Evolutionary conservation across 75 land plant species (phyloP).

Genomic region (Pseudotsuga menziesii): DNA sequence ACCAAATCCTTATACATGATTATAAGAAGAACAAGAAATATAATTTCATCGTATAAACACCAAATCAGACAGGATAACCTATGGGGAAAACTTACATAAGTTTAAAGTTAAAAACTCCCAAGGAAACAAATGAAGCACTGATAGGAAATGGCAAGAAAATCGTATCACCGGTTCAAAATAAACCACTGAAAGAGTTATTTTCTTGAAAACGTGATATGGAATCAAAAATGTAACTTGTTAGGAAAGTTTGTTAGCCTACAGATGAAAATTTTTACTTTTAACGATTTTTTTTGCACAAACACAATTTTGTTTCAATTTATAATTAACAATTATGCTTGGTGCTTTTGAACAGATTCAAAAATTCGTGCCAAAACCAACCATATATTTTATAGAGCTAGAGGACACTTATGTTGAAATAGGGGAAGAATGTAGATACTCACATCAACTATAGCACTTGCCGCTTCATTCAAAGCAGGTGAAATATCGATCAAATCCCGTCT

Average conservation of each 20-base stretch:
- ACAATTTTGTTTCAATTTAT: not conserved
- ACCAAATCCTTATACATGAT: not conserved
- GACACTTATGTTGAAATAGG: not conserved
- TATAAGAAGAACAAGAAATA: not conserved
- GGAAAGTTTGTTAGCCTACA: not conserved
- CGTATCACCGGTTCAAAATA: not conserved
- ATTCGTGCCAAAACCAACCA: not conserved
- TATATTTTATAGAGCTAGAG: not conserved
- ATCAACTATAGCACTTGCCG: conserved; percentile 51
- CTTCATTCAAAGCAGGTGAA: conserved; percentile 32
- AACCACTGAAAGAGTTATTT: not conserved
- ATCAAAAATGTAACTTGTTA: not conserved
- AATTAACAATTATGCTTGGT: not conserved
- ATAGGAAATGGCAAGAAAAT: too few relatives aligned
- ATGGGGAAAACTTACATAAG: not conserved
- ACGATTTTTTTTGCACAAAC: not conserved
- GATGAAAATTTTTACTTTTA: not conserved
- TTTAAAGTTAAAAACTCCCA: not conserved
- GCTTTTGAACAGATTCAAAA: too few relatives aligned
- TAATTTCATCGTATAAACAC: not conserved
- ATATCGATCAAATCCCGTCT: conserved; percentile 36
- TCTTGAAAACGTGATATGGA: too few relatives aligned
- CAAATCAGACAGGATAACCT: not conserved
- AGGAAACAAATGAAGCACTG: not conserved
- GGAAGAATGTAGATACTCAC: conserved; percentile 26